Evolutionary conservation across 2,329 filamentous ascomycete genomes (phyloP).

Genomic region (Helicocarpus griseus): DNA sequence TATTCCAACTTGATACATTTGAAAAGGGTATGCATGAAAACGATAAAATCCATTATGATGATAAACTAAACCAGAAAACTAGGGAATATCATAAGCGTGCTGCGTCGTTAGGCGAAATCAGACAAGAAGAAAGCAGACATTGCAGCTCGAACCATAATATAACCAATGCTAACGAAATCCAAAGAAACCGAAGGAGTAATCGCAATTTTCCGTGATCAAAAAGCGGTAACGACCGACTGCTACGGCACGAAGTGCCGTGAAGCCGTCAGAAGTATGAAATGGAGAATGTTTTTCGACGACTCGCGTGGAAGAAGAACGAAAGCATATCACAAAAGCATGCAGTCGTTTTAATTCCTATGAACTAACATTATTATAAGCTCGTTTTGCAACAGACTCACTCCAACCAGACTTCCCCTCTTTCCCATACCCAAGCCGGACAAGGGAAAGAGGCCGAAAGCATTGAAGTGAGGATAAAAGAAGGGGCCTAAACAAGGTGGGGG

Average conservation of each 20-base stretch:
- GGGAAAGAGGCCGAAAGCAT: not conserved
- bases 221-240: too few species aligned
- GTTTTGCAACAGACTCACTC: not conserved
- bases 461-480: not conserved
- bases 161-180: too few species aligned
- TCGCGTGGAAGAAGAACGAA: too few species aligned
- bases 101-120: not conserved
- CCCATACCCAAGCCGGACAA: not conserved
- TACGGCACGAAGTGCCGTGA: too few species aligned
- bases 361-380: not conserved
- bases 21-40: not conserved
- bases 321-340: not conserved
- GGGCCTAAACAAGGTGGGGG: not conserved
- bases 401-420: not conserved
- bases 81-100: not conserved
- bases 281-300: too few species aligned
- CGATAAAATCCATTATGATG: not conserved
- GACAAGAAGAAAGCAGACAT: too few species aligned
- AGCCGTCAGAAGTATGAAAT: too few species aligned
- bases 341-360: constrained; percentile 4
- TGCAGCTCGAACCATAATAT: too few species aligned
- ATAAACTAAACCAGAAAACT: not conserved
- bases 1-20: not conserved
- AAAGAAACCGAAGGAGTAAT: too few species aligned
- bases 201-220: too few species aligned